A percentile compares a stretch with the other conserved stretches of the same genome.
Evolutionary conservation across 1,284 basidiomycete genomes (phyloP).

Genomic region (Ceratobasidium sp.): DNA sequence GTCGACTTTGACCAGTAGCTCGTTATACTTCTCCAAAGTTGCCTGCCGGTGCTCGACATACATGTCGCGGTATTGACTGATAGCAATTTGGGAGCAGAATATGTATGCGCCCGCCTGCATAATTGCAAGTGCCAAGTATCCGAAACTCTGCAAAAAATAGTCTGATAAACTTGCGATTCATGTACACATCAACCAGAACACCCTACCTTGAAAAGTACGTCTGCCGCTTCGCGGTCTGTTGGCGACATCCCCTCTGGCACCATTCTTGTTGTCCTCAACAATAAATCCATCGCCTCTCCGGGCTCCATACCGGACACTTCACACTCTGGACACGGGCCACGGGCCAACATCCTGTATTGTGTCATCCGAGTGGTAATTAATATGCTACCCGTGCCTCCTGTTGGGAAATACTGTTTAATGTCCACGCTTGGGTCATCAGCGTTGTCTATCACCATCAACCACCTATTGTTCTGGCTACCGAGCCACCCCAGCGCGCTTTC

Average conservation of each 20-base stretch:
- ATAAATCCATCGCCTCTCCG: background rate
- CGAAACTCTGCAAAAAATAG: background rate
- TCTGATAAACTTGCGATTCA: too few relatives aligned
- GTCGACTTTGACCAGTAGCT: background rate
- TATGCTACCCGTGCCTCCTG: background rate
- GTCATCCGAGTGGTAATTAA: background rate
- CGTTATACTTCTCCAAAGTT: background rate
- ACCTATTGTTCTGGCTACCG: background rate
- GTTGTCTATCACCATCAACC: background rate
- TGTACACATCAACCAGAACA: too few relatives aligned
- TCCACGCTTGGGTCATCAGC: background rate
- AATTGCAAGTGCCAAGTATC: too few relatives aligned
- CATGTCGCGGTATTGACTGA: background rate
- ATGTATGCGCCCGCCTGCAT: background rate
- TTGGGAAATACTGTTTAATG: background rate
- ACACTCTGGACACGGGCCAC: background rate
- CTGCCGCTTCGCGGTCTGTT: background rate
- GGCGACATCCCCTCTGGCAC: background rate
- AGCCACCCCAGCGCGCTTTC: background rate
- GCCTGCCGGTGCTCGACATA: background rate
- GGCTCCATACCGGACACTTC: background rate
- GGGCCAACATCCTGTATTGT: background rate
- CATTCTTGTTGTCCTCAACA: background rate
- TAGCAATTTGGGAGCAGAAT: background rate
- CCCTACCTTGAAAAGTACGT: background rate